Evolutionary conservation across 495 filamentous ascomycete genomes (phyloP).

Genomic region (Filosporella fistucella): DNA sequence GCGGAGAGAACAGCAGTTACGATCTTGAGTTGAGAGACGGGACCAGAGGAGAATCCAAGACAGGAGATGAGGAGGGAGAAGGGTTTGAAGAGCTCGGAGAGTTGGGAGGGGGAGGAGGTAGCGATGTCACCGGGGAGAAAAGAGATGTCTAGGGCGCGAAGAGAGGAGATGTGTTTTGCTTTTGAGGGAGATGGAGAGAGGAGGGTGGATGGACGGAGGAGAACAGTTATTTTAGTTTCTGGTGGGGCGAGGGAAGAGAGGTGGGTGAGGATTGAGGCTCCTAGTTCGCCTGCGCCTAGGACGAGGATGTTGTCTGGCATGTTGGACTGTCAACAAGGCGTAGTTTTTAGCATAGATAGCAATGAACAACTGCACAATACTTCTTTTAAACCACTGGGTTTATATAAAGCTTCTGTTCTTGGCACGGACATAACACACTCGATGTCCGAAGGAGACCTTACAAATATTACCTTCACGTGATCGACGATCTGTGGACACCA

Average conservation of each 20-base stretch:
- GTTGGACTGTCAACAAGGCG: not conserved
- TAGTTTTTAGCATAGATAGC: not conserved
- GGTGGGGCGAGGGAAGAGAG: conserved; percentile 37
- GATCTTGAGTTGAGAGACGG: conserved; percentile 47
- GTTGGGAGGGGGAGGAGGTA: conserved; percentile 27
- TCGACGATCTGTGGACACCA: not conserved
- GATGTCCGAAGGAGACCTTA: not conserved
- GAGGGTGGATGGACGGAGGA: conserved; percentile 44
- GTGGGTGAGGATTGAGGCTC: conserved; percentile 44
- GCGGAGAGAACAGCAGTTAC: conserved; percentile 44
- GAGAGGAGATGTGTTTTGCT: conserved; percentile 21
- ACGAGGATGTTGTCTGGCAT: conserved; percentile 41
- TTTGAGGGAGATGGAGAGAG: conserved; percentile 27
- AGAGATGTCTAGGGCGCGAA: conserved; percentile 31
- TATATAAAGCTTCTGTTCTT: not conserved
- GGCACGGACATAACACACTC: not conserved
- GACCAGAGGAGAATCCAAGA: conserved; percentile 46
- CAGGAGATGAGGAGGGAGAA: conserved; percentile 51
- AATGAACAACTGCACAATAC: not conserved
- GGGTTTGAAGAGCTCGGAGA: conserved; percentile 37
- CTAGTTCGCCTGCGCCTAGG: conserved; percentile 59
- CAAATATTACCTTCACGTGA: not conserved
- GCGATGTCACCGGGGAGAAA: conserved; percentile 45
- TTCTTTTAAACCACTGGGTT: not conserved
- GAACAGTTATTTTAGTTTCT: conserved; percentile 35